These are phyloP conservation scores for Ramularia collo-cygni DNA, from an alignment of 2,329 filamentous ascomycete species.

Conservation along the genomic window DNA sequence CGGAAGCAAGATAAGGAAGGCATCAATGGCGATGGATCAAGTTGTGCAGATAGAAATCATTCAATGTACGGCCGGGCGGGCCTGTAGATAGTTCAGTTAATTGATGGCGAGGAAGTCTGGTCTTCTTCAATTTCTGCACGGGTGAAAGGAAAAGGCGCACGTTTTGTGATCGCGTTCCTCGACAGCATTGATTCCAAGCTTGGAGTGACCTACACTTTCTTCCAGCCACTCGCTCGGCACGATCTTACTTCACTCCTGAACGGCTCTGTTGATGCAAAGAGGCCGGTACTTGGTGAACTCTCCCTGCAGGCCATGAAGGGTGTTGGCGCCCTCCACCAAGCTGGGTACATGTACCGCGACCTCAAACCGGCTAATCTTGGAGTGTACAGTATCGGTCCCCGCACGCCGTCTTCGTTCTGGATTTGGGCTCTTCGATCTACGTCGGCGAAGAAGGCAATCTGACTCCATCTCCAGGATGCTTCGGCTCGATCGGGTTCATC, in stretches of 20 bases:
- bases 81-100: too few species aligned
- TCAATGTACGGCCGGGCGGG: too few species aligned
- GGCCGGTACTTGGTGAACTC: background rate
- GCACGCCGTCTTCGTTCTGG: background rate
- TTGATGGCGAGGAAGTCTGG: too few species aligned
- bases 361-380: background rate
- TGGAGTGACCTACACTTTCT: background rate
- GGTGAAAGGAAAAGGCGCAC: too few species aligned
- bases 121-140: too few species aligned
- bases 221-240: background rate
- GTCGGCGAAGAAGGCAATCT: too few species aligned
- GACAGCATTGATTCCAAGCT: background rate
- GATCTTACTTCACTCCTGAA: background rate
- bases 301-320: background rate
- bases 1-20: too few species aligned
- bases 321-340: background rate
- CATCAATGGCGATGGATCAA: too few species aligned
- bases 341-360: background rate
- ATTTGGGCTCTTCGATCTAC: background rate
- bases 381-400: background rate
- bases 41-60: too few species aligned
- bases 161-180: slow-evolving; percentile 1
- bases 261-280: background rate
- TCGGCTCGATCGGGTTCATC: too few species aligned
- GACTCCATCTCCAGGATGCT: too few species aligned